A percentile compares a stretch with the other conserved stretches of the same genome.
These are phyloP conservation scores for Aegilops tauschii DNA, from an alignment of 176 grass and related monocot species.

Conservation along the genomic window DNA sequence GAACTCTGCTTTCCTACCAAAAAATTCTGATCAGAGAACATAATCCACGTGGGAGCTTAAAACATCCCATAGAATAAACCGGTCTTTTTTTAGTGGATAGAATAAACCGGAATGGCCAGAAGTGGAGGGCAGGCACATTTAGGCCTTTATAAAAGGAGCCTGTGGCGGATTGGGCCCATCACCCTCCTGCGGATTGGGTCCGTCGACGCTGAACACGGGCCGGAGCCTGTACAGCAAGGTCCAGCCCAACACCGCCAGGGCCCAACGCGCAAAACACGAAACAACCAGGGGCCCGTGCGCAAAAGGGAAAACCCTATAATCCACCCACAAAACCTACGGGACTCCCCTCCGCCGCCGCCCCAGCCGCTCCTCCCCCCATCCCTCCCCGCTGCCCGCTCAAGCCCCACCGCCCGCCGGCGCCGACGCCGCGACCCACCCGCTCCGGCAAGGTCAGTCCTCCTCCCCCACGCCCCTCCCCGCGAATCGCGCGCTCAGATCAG, in stretches of 20 bases:
- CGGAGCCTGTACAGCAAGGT: background rate
- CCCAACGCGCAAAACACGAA: background rate
- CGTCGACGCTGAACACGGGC: too few species aligned
- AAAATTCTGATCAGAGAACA: too few species aligned
- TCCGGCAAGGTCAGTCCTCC: constrained; percentile 31
- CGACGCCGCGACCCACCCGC: background rate
- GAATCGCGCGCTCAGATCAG: background rate
- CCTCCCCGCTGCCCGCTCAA: background rate
- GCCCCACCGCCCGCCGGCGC: background rate
- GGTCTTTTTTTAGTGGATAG: too few species aligned
- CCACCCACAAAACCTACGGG: constrained; percentile 9
- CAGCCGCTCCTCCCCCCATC: background rate
- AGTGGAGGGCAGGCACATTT: too few species aligned
- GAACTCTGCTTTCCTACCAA: too few species aligned
- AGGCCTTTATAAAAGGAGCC: too few species aligned
- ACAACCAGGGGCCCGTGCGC: background rate
- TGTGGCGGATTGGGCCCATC: too few species aligned
- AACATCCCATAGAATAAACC: too few species aligned
- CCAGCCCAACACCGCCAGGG: background rate
- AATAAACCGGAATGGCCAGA: too few species aligned
- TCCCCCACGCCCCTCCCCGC: background rate
- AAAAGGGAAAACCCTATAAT: constrained; percentile 46
- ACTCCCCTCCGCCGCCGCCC: constrained; percentile 31
- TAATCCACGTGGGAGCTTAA: too few species aligned
- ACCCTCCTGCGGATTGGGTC: too few species aligned